Conservation (phyloP, 179 eudicot genomes). For the Drosera spatulata region DNA sequence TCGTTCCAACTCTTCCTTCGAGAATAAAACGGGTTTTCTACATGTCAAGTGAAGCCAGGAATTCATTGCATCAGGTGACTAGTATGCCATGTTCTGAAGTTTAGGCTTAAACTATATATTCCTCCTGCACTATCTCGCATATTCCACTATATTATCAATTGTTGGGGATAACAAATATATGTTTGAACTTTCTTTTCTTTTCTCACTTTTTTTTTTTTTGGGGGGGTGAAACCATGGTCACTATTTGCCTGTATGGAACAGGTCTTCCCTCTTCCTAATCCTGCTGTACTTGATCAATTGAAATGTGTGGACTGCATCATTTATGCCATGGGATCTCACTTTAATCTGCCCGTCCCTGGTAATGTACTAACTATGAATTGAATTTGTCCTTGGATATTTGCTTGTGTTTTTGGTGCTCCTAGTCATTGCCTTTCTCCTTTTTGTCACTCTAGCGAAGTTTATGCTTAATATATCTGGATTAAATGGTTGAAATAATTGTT, state of each 20-base stretch:
- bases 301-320: slow-evolving; percentile 66
- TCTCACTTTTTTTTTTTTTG: background rate
- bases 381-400: background rate
- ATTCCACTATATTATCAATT: too few species aligned
- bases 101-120: background rate
- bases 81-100: slow-evolving; percentile 3
- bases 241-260: slow-evolving; percentile 16
- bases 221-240: slow-evolving; percentile 2
- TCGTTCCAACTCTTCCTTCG: slow-evolving; percentile 60
- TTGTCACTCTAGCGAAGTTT: too few species aligned
- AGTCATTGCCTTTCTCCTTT: too few species aligned
- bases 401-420: background rate
- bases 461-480: too few species aligned
- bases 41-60: slow-evolving; percentile 94
- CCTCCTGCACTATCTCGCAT: too few species aligned
- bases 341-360: slow-evolving; percentile 97
- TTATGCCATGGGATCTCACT: slow-evolving; percentile 95
- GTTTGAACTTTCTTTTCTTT: background rate
- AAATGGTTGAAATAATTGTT: too few species aligned
- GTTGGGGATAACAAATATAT: background rate
- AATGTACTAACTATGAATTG: slow-evolving; percentile 8
- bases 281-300: slow-evolving; percentile 71
- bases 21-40: slow-evolving; percentile 91
- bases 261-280: slow-evolving; percentile 83
- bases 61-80: slow-evolving; percentile 78